Conservation (phyloP, 2,329 filamentous ascomycete species). For the Xylaria sp. region DNA sequence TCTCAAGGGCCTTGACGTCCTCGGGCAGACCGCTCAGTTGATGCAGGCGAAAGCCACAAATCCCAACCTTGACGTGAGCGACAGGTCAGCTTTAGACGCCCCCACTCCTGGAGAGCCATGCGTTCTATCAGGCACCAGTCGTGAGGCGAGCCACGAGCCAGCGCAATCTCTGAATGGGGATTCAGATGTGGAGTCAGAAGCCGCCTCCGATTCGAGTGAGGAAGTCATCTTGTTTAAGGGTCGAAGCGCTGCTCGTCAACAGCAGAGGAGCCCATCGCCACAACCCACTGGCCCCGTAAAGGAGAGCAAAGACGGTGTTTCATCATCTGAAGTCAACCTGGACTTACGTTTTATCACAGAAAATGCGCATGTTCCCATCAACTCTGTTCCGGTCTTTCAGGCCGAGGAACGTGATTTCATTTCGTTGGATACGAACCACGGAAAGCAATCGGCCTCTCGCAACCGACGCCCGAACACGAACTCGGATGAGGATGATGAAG, state of each 20-base stretch:
- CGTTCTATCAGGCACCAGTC: not conserved
- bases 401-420: slow-evolving; percentile 40
- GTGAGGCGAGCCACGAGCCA: not conserved
- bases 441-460: slow-evolving; percentile 34
- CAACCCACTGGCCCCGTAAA: slow-evolving; percentile 13
- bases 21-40: slow-evolving; percentile 22
- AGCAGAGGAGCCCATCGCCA: slow-evolving; percentile 10
- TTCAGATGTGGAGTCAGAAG: slow-evolving; percentile 36
- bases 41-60: slow-evolving; percentile 18
- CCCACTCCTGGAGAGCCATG: not conserved
- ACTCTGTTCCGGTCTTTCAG: not conserved
- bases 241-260: slow-evolving; percentile 53
- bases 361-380: slow-evolving; percentile 20
- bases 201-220: slow-evolving; percentile 70
- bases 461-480: slow-evolving; percentile 14
- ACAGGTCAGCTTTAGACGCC: not conserved
- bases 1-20: slow-evolving; percentile 54
- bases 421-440: slow-evolving; percentile 37
- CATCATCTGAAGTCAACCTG: slow-evolving; percentile 47
- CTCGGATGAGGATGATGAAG: slow-evolving; percentile 49
- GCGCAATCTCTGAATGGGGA: not conserved
- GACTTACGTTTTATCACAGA: slow-evolving; percentile 50
- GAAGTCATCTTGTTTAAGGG: slow-evolving; percentile 78
- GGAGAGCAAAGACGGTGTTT: slow-evolving; percentile 26
- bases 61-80: not conserved